Conservation (phyloP, 768 basidiomycete species). For the Rhizopogon salebrosus region DNA sequence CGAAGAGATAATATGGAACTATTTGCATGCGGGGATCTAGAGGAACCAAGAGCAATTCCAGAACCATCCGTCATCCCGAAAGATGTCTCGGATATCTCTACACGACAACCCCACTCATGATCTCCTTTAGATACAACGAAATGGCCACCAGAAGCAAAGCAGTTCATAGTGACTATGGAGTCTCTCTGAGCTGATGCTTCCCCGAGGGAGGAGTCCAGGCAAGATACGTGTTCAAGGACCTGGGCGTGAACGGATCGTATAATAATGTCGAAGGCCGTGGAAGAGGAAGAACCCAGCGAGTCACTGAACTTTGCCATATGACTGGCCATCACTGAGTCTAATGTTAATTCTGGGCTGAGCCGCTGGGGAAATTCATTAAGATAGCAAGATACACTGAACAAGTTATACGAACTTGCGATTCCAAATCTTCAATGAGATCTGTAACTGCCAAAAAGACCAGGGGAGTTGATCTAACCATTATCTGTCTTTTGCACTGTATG, state of each 20-base stretch:
- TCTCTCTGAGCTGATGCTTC: background rate
- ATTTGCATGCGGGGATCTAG: background rate
- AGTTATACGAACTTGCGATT: constrained; percentile 35
- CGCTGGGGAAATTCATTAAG: constrained; percentile 19
- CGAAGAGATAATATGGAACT: background rate
- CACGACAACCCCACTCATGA: background rate
- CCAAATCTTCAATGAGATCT: constrained; percentile 43
- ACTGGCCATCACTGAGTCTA: constrained; percentile 38
- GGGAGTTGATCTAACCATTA: constrained; percentile 50
- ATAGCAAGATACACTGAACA: background rate
- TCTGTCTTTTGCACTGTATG: constrained; percentile 8
- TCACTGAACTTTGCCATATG: constrained; percentile 32
- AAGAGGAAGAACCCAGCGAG: constrained; percentile 9
- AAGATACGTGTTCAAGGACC: constrained; percentile 40
- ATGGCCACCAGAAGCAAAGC: background rate
- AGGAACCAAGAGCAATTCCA: background rate
- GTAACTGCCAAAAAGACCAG: constrained; percentile 41
- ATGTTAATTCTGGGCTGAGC: constrained; percentile 31
- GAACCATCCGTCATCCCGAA: background rate
- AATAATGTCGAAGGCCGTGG: constrained; percentile 35
- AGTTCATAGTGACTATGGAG: background rate
- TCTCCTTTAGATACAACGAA: background rate
- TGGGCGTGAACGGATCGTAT: constrained; percentile 37
- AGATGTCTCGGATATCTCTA: background rate
- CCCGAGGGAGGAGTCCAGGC: background rate